phyloP scores from a whole-genome alignment of 192 early-diverging fungal genomes.

The Coemansia sp. region DNA sequence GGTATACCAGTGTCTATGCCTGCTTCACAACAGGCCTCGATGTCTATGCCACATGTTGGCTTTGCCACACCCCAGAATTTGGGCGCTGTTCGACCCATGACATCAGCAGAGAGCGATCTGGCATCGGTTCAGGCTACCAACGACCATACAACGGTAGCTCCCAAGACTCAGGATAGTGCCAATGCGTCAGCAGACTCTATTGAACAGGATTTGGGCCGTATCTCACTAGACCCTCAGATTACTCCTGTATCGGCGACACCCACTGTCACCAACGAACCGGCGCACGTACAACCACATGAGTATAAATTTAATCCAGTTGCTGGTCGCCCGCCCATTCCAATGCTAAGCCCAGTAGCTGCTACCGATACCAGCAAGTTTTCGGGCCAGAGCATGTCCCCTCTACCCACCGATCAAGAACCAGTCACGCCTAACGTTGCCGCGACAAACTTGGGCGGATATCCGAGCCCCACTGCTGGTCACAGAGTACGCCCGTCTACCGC shows the following conservation, averaged over 20 bases:
- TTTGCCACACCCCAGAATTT: background rate
- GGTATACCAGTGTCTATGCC: constrained; percentile 17
- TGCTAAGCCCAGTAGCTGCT: constrained; percentile 6
- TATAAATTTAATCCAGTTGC: constrained; percentile 43
- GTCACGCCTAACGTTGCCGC: background rate
- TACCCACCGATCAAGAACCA: background rate
- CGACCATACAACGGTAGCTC: background rate
- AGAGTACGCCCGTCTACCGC: background rate
- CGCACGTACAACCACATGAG: constrained; percentile 9
- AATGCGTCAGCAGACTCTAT: constrained; percentile 8
- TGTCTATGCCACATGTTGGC: constrained; percentile 1
- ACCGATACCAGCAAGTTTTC: background rate
- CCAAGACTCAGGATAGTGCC: constrained; percentile 1
- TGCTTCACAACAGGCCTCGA: constrained; percentile 2
- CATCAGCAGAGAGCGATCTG: constrained; percentile 21
- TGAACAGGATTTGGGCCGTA: constrained; percentile 10
- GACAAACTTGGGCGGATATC: background rate
- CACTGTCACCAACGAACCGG: background rate
- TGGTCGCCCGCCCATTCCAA: constrained; percentile 42
- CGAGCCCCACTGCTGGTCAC: background rate
- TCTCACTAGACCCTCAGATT: constrained; percentile 1
- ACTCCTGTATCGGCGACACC: background rate
- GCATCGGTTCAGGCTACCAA: constrained; percentile 11
- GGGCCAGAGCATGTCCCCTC: background rate
- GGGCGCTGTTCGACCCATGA: constrained; percentile 1